These are phyloP conservation scores for Psilocybe sp. DNA, from an alignment of 768 basidiomycete species.

Conservation along the genomic window DNA sequence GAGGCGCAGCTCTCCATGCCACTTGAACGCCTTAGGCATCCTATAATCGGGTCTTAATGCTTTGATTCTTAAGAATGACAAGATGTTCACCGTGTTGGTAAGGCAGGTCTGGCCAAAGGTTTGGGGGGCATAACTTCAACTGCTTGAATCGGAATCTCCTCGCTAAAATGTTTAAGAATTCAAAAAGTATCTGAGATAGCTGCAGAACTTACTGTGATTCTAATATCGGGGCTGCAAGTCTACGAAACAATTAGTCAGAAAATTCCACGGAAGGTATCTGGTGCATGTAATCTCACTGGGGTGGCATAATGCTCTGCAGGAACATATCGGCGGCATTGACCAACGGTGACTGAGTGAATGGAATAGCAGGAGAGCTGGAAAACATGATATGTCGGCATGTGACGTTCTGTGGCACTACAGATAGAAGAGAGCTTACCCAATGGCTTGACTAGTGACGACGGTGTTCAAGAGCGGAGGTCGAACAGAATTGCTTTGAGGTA, in stretches of 20 bases:
- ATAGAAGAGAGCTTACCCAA: not conserved
- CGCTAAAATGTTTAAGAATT: too few relatives aligned
- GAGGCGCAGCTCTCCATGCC: conserved; percentile 64
- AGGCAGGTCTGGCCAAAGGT: too few relatives aligned
- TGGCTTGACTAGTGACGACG: not conserved
- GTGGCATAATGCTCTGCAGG: conserved; percentile 37
- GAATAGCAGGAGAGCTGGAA: conserved; percentile 9
- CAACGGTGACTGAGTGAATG: not conserved
- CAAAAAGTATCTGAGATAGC: too few relatives aligned
- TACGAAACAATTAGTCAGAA: not conserved
- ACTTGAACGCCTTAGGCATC: conserved; percentile 31
- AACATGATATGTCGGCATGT: not conserved
- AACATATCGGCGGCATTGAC: conserved; percentile 30
- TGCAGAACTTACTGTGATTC: too few relatives aligned
- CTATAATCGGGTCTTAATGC: not conserved
- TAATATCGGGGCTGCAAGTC: conserved; percentile 1
- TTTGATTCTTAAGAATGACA: too few relatives aligned
- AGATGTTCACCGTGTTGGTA: too few relatives aligned
- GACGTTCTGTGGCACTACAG: not conserved
- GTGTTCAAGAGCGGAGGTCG: too few relatives aligned
- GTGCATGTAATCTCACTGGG: not conserved
- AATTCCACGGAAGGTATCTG: not conserved
- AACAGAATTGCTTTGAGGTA: too few relatives aligned
- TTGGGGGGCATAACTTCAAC: too few relatives aligned
- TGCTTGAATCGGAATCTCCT: too few relatives aligned